Evolutionary conservation across 805 yeast genomes (phyloP).

Genomic region (Lachancea nothofagi): DNA sequence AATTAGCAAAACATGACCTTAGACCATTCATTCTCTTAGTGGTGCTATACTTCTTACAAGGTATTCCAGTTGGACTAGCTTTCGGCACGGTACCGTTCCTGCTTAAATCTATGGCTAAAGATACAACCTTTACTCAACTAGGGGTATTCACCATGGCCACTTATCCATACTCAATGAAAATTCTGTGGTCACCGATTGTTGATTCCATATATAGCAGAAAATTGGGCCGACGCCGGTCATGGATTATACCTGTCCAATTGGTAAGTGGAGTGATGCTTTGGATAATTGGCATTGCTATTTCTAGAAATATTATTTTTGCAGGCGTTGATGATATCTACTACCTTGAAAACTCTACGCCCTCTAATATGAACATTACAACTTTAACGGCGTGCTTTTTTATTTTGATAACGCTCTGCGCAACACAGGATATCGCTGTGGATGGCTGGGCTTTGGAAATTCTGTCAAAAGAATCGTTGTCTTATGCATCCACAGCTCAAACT

Average conservation of each 20-base stretch:
- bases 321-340: slow-evolving; percentile 28
- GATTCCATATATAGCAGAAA: slow-evolving; percentile 69
- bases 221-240: slow-evolving; percentile 79
- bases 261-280: slow-evolving; percentile 68
- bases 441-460: slow-evolving; percentile 96
- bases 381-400: slow-evolving; percentile 71
- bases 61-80: slow-evolving; percentile 94
- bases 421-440: slow-evolving; percentile 98
- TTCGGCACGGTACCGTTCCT: slow-evolving; percentile 92
- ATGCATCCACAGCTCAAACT: slow-evolving; percentile 96
- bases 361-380: slow-evolving; percentile 17
- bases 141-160: slow-evolving; percentile 89
- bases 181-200: slow-evolving; percentile 93
- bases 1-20: slow-evolving; percentile 47
- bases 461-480: slow-evolving; percentile 70
- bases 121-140: slow-evolving; percentile 78
- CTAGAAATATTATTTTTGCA: slow-evolving; percentile 46
- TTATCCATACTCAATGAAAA: slow-evolving; percentile 88
- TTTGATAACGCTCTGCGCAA: slow-evolving; percentile 84
- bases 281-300: slow-evolving; percentile 46
- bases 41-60: slow-evolving; percentile 77
- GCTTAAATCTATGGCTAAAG: slow-evolving; percentile 54
- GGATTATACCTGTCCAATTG: slow-evolving; percentile 92
- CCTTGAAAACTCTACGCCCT: slow-evolving; percentile 1
- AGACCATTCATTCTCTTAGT: slow-evolving; percentile 72